phyloP scores from a whole-genome alignment of 108 stramenopile species.

The Skeletonema tropicum region DNA sequence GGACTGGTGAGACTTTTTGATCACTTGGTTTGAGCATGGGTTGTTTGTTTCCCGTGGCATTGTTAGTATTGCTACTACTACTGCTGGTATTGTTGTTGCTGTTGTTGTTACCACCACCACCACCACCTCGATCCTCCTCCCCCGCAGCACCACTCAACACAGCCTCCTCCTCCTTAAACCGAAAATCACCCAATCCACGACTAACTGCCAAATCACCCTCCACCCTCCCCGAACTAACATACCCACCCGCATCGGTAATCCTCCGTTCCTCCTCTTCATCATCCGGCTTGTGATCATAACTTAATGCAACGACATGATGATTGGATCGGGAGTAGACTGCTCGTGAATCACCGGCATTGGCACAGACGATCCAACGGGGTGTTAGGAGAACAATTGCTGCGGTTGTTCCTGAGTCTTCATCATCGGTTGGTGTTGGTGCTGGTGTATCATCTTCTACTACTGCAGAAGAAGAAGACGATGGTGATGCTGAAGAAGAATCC shows the following conservation, averaged over 20 bases:
- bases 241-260: constrained; percentile 71
- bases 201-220: constrained; percentile 93
- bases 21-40: constrained; percentile 48
- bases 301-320: constrained; percentile 62
- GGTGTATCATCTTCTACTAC: background rate
- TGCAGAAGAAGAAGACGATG: no score
- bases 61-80: no score
- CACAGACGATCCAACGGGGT: constrained; percentile 86
- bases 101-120: background rate
- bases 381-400: constrained; percentile 85
- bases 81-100: background rate
- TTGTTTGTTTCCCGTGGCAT: no score
- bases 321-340: constrained; percentile 58
- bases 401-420: constrained; percentile 84
- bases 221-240: constrained; percentile 79
- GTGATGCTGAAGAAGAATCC: background rate
- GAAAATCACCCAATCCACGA: constrained; percentile 90
- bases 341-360: constrained; percentile 97
- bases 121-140: constrained; percentile 13
- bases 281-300: constrained; percentile 93
- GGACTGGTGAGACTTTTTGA: constrained; percentile 89
- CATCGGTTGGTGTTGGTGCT: constrained; percentile 24
- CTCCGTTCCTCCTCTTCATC: constrained; percentile 67
- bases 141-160: constrained; percentile 36
- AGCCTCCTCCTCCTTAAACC: constrained; percentile 71